Base-by-base conservation (phyloP, 805 yeast species). In the Jamesozyma gamospora region DNA sequence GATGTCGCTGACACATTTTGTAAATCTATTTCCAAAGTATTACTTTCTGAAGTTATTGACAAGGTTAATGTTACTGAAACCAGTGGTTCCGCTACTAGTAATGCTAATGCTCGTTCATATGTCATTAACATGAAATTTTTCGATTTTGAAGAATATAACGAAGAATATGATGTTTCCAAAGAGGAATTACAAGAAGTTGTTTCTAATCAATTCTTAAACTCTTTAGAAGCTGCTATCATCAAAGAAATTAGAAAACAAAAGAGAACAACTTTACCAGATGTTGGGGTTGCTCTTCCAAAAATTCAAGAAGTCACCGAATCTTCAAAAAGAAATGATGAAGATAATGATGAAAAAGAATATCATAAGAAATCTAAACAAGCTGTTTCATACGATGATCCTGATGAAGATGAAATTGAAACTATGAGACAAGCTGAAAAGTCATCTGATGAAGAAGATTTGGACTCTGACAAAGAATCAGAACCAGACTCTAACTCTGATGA, bases 311-410 rank as follows among this genome's bases (percentile, higher is more conserved):
- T 61, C 8, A 56, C 53, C 29, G 64, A 60, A 29, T 45, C 55
- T 30, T 64, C 56, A 11, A 63, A 61, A n/a, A 63, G 56, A 28
- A 60, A 52, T 24, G 71, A 62, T 30, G 73, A 65, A 29, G 62
- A 56, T 38, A 78, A 70, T 37, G 72, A 70, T 34, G 81, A 77
- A 46, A 85, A 75, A 44, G 76, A 71, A 53, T 64, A 71, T 43
- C 73, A 69, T 47, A 65, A 71, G 39, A 80, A 79, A 49, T 69
- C 78, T 29, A 85, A 86, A 52, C 95, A 88, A 65, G 79, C 94
- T 14, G 90, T 83, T 30, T 86, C 96, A 2, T 86, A 86, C 52
- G 97, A 88, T 47, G 95, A 77, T 13, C 95, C 96, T 27, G 97
- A 88, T 64, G 96, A 88, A 46, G 97, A 86, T 25, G 96, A 88